Conservation (phyloP, 495 filamentous ascomycete genomes). For the Neurospora pannonica region DNA sequence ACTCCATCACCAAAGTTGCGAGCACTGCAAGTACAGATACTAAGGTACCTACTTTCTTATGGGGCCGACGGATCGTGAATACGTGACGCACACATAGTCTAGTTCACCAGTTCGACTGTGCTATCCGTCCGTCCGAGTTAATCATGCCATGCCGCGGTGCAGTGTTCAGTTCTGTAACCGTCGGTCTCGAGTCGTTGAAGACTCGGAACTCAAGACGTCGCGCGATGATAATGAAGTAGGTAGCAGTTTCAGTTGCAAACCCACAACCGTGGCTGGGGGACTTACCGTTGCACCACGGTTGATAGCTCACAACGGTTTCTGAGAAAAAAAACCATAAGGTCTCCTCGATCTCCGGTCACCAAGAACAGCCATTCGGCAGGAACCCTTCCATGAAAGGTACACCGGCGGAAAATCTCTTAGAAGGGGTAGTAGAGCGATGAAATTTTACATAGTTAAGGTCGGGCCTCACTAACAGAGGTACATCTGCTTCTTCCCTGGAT, state of each 20-base stretch:
- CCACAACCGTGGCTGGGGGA: not conserved
- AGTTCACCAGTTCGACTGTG: not conserved
- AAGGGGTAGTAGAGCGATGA: not conserved
- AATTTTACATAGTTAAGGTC: not conserved
- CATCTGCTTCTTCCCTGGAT: not conserved
- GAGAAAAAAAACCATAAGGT: not conserved
- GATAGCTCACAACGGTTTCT: not conserved
- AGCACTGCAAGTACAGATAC: not conserved
- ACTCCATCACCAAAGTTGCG: not conserved
- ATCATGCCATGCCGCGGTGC: not conserved
- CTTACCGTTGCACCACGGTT: not conserved
- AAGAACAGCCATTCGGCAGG: not conserved
- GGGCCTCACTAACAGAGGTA: not conserved
- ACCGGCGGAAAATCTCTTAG: not conserved
- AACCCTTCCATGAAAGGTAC: not conserved
- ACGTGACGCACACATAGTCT: too few relatives aligned
- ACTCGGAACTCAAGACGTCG: not conserved
- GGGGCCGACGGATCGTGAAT: not conserved
- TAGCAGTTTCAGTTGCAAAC: not conserved
- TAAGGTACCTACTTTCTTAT: not conserved
- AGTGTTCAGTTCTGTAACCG: not conserved
- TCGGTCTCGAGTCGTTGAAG: not conserved
- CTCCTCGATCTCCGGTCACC: not conserved
- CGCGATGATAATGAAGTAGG: too few relatives aligned
- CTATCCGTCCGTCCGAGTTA: not conserved